Evolutionary conservation across 139 green algal genomes (phyloP), one percentile per base, ranked within the genome.

Genomic region (Closterium sp.): DNA sequence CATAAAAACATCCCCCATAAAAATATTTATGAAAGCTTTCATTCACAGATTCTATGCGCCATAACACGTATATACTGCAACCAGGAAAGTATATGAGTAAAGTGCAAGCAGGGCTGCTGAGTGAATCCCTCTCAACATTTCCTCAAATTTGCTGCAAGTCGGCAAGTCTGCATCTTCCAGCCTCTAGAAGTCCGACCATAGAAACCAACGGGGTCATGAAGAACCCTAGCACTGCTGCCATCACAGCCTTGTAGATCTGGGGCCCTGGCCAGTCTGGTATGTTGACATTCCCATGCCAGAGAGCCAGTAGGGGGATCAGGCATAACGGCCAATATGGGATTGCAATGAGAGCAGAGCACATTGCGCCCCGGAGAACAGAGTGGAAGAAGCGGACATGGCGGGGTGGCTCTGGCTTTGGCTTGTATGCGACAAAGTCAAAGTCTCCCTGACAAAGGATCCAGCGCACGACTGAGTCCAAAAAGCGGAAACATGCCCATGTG

Each of bases 161-260:
- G 25, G 55, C 55, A 28, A 76, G 55, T 28, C 55, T 76, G 25
- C 55, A 76, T 34, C 84, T 88, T 33, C 32, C 84, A 30, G 84
- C 84, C 84, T 88, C 84, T 28, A 35, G 19, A 36, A 88, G 84
- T 36, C 30, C 84, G 10, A 88, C 31, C 31, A 36, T 28, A 30
- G 84, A 30, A n/a, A 88, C 32, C 4, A 88, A n/a, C 9, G 84
- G 84, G 10, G 84, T 88, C 32, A 36, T 35, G 8, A 36, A 35
- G 31, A 88, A 30, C 21, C 84, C 84, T 10, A 88, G 32, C 31
- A 33, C 30, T 30, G 84, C 84, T 10, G 30, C 84, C 84, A 88
- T 28, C 30, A 88, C 84, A 33, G 84, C 84, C 12, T 88, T 88
- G 84, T 31, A 88, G 30, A 88, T 88, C 84, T 88, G 31, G 1